These are phyloP conservation scores for Coemansia reversa DNA, from an alignment of 192 early-diverging fungal species.

Conservation along the genomic window DNA sequence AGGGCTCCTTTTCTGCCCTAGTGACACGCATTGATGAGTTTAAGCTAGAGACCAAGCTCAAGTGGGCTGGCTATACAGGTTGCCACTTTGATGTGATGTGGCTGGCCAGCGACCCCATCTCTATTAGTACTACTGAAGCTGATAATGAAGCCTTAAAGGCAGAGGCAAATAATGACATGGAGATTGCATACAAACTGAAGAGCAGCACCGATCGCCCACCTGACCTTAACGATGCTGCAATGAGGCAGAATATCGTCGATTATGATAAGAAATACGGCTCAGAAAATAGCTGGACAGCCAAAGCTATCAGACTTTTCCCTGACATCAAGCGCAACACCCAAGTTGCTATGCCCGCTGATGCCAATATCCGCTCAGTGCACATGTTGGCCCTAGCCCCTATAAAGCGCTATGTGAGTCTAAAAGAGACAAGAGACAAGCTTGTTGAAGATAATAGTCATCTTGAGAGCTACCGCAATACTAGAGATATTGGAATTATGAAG, in stretches of 20 bases:
- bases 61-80: background rate
- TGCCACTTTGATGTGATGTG: constrained; percentile 20
- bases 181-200: background rate
- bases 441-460: background rate
- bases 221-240: background rate
- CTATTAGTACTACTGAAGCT: background rate
- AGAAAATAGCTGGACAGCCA: constrained; percentile 27
- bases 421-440: background rate
- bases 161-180: background rate
- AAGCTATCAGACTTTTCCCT: constrained; percentile 22
- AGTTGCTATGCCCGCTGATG: background rate
- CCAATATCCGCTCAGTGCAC: background rate
- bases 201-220: background rate
- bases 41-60: no score
- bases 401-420: background rate
- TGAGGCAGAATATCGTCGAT: constrained; percentile 10
- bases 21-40: constrained; percentile 23
- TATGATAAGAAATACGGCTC: constrained; percentile 11
- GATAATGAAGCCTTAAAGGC: background rate
- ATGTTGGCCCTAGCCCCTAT: constrained; percentile 18
- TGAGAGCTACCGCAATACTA: background rate
- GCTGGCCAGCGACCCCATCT: constrained; percentile 31
- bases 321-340: constrained; percentile 1
- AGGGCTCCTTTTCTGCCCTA: constrained; percentile 22
- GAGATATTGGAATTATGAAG: background rate